These are phyloP conservation scores for Plenodomus biglobosus DNA, from an alignment of 2,329 filamentous ascomycete species.

Conservation along the genomic window DNA sequence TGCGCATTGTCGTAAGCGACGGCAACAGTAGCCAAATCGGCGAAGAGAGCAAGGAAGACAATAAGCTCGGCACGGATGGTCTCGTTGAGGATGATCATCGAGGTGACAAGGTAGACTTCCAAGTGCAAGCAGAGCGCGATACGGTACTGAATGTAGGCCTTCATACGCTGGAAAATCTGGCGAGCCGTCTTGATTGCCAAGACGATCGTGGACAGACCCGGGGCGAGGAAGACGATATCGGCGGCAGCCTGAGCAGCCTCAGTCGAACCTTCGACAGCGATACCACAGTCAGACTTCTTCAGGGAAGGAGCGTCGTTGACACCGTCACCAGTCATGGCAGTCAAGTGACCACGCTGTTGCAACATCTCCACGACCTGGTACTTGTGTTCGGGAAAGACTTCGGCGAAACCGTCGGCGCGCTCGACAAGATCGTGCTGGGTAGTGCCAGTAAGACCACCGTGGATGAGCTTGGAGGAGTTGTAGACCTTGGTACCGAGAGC, in stretches of 20 bases:
- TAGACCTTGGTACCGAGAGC: constrained; percentile 78
- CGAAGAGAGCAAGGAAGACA: constrained; percentile 78
- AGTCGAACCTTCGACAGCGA: constrained; percentile 70
- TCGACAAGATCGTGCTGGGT: constrained; percentile 76
- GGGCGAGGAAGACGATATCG: constrained; percentile 74
- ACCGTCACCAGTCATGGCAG: constrained; percentile 75
- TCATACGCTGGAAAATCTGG: constrained; percentile 78
- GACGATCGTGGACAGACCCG: constrained; percentile 70
- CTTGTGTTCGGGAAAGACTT: constrained; percentile 76
- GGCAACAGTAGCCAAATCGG: constrained; percentile 76
- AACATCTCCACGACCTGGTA: constrained; percentile 76
- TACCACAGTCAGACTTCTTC: constrained; percentile 75
- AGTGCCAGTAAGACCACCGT: constrained; percentile 71
- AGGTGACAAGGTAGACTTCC: constrained; percentile 74
- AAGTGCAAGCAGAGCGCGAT: constrained; percentile 73
- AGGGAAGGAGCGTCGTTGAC: constrained; percentile 74
- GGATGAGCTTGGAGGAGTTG: constrained; percentile 76
- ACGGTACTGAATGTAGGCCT: constrained; percentile 76
- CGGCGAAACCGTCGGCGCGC: constrained; percentile 71
- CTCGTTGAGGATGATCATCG: constrained; percentile 80
- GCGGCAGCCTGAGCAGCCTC: constrained; percentile 72
- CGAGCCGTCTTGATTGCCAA: constrained; percentile 73
- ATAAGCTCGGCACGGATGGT: constrained; percentile 71
- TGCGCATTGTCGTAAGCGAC: constrained; percentile 79
- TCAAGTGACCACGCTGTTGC: constrained; percentile 71